Conservation (phyloP, 352 stramenopile species). For the Phytophthora pinifolia region DNA sequence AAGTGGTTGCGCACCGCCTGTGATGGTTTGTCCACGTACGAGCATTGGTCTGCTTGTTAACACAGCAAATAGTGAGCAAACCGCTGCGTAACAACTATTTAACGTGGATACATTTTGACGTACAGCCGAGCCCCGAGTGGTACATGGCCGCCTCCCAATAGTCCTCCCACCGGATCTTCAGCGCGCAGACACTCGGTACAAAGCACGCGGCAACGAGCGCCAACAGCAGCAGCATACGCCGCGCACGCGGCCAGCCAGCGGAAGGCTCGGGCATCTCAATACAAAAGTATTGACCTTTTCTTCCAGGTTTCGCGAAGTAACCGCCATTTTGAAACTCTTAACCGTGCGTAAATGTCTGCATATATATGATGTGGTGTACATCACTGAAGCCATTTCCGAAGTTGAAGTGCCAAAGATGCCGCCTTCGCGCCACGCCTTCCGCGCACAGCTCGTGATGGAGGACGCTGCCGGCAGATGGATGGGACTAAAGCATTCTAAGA, state of each 20-base stretch:
- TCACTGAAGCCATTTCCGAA: background rate
- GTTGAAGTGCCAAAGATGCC: conserved; percentile 29
- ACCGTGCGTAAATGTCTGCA: background rate
- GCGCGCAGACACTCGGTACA: conserved; percentile 4
- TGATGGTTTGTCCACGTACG: conserved; percentile 70
- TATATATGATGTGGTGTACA: background rate
- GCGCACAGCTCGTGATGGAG: conserved; percentile 36
- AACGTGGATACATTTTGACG: conserved; percentile 22
- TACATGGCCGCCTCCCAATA: conserved; percentile 48
- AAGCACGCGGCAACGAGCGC: conserved; percentile 12
- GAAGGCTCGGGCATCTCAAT: conserved; percentile 2
- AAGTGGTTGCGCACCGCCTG: conserved; percentile 54
- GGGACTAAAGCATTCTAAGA: conserved; percentile 35
- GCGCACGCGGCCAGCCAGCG: background rate
- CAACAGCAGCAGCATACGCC: conserved; percentile 19
- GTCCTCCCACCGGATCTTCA: conserved; percentile 29
- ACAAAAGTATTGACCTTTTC: conserved; percentile 14
- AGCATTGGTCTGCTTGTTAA: conserved; percentile 57
- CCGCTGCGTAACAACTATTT: conserved; percentile 1
- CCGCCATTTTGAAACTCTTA: background rate
- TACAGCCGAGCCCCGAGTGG: conserved; percentile 52
- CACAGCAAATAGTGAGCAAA: conserved; percentile 4
- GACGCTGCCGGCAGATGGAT: conserved; percentile 4
- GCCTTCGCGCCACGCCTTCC: conserved; percentile 17
- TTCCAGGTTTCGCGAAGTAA: too few species aligned